Base-by-base conservation (phyloP, 1,139 yeast genomes). In the Yamadazyma sp. region DNA sequence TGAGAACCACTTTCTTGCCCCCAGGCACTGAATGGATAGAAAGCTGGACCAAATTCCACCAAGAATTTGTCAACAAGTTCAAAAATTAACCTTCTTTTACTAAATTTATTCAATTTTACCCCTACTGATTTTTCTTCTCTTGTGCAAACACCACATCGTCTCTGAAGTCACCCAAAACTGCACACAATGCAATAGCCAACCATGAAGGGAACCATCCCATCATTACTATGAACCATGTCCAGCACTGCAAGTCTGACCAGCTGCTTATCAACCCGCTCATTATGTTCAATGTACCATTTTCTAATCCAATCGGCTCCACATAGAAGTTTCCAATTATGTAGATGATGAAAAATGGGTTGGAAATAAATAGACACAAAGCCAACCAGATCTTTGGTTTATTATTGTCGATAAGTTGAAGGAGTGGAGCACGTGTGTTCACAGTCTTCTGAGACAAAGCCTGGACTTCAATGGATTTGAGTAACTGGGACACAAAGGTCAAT, bases 1-100 rank as follows among this genome's bases (percentile, higher is more conserved):
- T 92, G 54, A 80, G 98, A 71, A 92, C 98, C 3, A 92, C 98
- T 2, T 92, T 92, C 70, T 74, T 92, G 56, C 95, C 97, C 13
- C 97, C 97, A 12, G 97, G 97, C 29, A 76, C 78, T 25, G 94
- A 87, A 50, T 89, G 96, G 87, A 86, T 89, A 44, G 72, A 77
- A 14, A 64, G 71, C 32, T 86, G 97, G 89, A 74, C 76, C 37
- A 58, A 64, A 20, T 92, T 92, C 76, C 98, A 92, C 64, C 62
- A 70, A 38, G 62, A 69, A 31, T 92, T 92, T 59, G 78, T 86
- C 62, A n/a, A n/a, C n/a, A n/a, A n/a, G n/a, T n/a, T n/a, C n/a
- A n/a, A n/a, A n/a, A n/a, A n/a, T n/a, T n/a, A n/a, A n/a, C n/a
- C n/a, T n/a, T n/a, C n/a, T n/a, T n/a, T n/a, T n/a, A n/a, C n/a